Evolutionary conservation across 2,329 filamentous ascomycete genomes (phyloP).

Genomic region (Simplicillium aogashimaense): DNA sequence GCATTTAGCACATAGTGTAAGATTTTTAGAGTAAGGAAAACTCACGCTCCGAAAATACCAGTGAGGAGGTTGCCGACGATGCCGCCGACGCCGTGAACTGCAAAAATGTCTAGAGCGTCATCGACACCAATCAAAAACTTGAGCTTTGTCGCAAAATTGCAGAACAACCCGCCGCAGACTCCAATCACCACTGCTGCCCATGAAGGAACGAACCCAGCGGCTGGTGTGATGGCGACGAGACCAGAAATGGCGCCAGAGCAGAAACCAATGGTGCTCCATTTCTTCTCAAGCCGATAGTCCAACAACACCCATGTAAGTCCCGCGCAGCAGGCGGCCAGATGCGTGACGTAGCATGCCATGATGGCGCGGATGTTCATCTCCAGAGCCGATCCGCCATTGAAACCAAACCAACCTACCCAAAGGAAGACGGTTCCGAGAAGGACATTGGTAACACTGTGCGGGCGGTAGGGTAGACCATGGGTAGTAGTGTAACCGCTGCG

Average conservation of each 20-base stretch:
- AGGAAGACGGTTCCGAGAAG: slow-evolving; percentile 66
- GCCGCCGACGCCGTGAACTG: slow-evolving; percentile 78
- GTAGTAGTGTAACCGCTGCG: slow-evolving; percentile 52
- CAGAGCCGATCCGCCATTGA: slow-evolving; percentile 81
- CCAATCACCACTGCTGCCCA: slow-evolving; percentile 51
- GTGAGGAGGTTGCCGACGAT: slow-evolving; percentile 73
- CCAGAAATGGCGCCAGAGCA: slow-evolving; percentile 83
- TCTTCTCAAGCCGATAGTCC: slow-evolving; percentile 83
- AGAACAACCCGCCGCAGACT: slow-evolving; percentile 51
- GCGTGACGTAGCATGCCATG: slow-evolving; percentile 84
- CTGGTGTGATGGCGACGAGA: slow-evolving; percentile 78
- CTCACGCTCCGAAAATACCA: slow-evolving; percentile 63
- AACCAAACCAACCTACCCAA: slow-evolving; percentile 95
- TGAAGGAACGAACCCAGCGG: slow-evolving; percentile 68
- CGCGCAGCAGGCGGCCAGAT: slow-evolving; percentile 72
- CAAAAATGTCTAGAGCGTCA: slow-evolving; percentile 84
- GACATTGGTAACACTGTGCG: slow-evolving; percentile 66
- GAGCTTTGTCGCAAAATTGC: slow-evolving; percentile 84
- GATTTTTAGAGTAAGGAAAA: slow-evolving; percentile 7
- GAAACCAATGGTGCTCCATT: slow-evolving; percentile 91
- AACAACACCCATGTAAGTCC: slow-evolving; percentile 78
- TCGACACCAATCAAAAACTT: slow-evolving; percentile 66
- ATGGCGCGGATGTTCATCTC: slow-evolving; percentile 76
- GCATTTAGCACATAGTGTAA: slow-evolving; percentile 4
- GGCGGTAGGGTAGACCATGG: slow-evolving; percentile 54